Evolutionary conservation across 495 filamentous ascomycete species (phyloP).

Genomic region (Aspergillus baeticus): DNA sequence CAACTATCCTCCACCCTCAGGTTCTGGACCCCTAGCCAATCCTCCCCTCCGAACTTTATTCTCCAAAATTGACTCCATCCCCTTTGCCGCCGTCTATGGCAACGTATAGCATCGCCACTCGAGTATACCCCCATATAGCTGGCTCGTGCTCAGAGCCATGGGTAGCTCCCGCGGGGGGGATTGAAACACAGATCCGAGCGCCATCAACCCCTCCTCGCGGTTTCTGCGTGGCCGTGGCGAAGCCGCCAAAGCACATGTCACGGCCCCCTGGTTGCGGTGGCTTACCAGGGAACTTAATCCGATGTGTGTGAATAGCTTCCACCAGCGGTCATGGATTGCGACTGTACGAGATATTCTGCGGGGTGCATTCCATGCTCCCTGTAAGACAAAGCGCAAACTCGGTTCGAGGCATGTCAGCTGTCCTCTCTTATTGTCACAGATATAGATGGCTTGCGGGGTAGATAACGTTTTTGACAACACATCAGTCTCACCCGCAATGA

Average conservation of each 20-base stretch:
- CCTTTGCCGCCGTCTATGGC: conserved; percentile 3
- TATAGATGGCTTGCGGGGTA: conserved; percentile 5
- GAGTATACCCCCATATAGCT: not conserved
- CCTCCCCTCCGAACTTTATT: not conserved
- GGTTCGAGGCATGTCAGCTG: not conserved
- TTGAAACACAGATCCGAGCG: conserved; percentile 13
- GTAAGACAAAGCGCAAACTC: not conserved
- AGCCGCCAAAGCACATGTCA: conserved; percentile 1
- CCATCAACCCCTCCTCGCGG: conserved; percentile 10
- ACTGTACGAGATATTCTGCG: not conserved
- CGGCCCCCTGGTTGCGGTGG: not conserved
- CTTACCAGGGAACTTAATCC: not conserved
- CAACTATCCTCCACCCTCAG: not conserved
- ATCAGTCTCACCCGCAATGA: not conserved
- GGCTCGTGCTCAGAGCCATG: not conserved
- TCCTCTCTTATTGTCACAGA: not conserved
- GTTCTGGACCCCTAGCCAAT: not conserved
- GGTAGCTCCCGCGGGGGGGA: conserved; percentile 7
- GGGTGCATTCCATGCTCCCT: not conserved
- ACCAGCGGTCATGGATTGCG: not conserved
- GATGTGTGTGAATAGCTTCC: not conserved
- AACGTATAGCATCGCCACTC: not conserved
- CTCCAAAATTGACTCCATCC: not conserved
- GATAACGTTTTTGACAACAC: not conserved
- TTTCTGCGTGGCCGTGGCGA: not conserved